phyloP scores from a whole-genome alignment of 352 stramenopile species.

The Globisporangium camurandrum region DNA sequence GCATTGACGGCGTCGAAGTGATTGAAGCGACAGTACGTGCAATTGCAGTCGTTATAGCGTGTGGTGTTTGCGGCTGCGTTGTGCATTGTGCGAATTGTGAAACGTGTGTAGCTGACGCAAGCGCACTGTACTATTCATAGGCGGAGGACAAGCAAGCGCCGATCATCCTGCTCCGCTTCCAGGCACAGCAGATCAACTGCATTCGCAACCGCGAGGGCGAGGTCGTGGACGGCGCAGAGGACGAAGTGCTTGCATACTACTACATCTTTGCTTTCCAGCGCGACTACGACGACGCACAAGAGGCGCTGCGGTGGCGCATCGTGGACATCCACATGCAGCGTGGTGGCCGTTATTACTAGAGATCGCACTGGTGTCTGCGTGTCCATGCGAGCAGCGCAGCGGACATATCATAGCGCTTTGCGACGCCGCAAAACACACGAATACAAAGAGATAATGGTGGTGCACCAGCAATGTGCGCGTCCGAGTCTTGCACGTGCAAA shows the following conservation, averaged over 20 bases:
- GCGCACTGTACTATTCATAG: slow-evolving; percentile 17
- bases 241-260: slow-evolving; percentile 96
- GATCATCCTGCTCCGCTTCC: slow-evolving; percentile 96
- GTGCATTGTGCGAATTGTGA: not conserved
- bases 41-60: too few relatives aligned
- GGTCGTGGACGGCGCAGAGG: slow-evolving; percentile 94
- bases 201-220: slow-evolving; percentile 95
- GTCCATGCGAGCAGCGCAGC: not conserved
- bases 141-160: slow-evolving; percentile 88
- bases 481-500: too few relatives aligned
- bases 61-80: too few relatives aligned
- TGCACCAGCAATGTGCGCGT: too few relatives aligned
- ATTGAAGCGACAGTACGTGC: slow-evolving; percentile 83
- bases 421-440: too few relatives aligned
- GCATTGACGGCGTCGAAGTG: slow-evolving; percentile 96
- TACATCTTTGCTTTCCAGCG: slow-evolving; percentile 98
- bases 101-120: not conserved
- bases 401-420: too few relatives aligned
- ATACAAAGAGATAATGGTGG: too few relatives aligned
- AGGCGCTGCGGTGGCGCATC: slow-evolving; percentile 78
- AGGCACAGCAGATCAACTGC: slow-evolving; percentile 99
- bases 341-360: slow-evolving; percentile 74
- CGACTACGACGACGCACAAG: slow-evolving; percentile 94
- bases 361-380: not conserved
- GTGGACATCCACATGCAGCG: slow-evolving; percentile 85